These are phyloP conservation scores for Eutrema japonicum DNA, from an alignment of 345 rosid species.

Conservation along the genomic window DNA sequence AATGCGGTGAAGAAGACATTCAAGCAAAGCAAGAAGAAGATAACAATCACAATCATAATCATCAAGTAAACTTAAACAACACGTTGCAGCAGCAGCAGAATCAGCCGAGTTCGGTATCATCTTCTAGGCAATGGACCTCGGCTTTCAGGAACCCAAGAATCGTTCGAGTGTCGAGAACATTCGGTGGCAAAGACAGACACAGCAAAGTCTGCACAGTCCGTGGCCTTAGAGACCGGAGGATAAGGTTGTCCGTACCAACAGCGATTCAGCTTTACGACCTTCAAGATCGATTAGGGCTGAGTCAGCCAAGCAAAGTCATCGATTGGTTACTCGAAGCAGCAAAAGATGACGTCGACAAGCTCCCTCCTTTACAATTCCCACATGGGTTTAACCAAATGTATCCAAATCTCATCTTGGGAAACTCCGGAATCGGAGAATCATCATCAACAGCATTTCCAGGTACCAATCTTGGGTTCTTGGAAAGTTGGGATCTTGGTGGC, in stretches of 20 bases:
- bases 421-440: conserved; percentile 38
- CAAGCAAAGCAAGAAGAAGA: conserved; percentile 68
- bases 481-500: conserved; percentile 51
- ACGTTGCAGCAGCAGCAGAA: conserved; percentile 38
- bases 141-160: conserved; percentile 91
- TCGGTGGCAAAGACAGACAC: conserved; percentile 97
- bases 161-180: conserved; percentile 79
- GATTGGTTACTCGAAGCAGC: conserved; percentile 91
- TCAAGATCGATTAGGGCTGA: conserved; percentile 82
- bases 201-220: conserved; percentile 94
- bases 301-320: conserved; percentile 91
- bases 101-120: conserved; percentile 40
- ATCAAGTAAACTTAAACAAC: conserved; percentile 38
- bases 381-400: conserved; percentile 75
- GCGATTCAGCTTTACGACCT: conserved; percentile 91
- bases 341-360: conserved; percentile 77
- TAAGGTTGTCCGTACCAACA: conserved; percentile 91
- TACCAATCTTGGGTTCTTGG: conserved; percentile 50
- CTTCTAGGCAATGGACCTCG: conserved; percentile 78
- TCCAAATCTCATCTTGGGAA: conserved; percentile 50
- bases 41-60: conserved; percentile 12
- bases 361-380: conserved; percentile 85
- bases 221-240: conserved; percentile 86
- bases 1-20: conserved; percentile 44
- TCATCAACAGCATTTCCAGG: conserved; percentile 37